A percentile compares a stretch with the other conserved stretches of the same genome.
These are phyloP conservation scores for Benincasa hispida DNA, from an alignment of 306 rosid species.

Conservation along the genomic window DNA sequence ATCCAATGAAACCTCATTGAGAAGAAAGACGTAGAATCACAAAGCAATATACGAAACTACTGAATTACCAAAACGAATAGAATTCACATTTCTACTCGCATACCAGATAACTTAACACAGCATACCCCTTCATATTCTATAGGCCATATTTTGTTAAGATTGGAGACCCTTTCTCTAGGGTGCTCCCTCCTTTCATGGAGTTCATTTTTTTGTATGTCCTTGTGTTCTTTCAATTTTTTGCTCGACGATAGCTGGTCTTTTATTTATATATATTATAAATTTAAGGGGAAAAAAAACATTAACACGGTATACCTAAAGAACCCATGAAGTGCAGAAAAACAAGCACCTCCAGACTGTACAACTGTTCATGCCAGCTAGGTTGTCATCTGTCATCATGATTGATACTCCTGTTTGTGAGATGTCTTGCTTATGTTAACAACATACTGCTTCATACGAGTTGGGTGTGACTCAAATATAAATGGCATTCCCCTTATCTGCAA, in stretches of 20 bases:
- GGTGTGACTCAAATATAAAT: conserved; percentile 63
- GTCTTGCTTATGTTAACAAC: conserved; percentile 27
- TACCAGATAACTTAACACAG: not conserved
- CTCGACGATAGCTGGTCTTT: too few species aligned
- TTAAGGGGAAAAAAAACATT: not conserved
- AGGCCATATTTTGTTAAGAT: too few species aligned
- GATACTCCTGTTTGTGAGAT: conserved; percentile 18
- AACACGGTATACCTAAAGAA: conserved; percentile 10
- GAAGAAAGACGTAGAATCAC: conserved; percentile 2
- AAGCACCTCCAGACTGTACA: conserved; percentile 36
- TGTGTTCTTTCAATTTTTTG: too few species aligned
- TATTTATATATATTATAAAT: too few species aligned
- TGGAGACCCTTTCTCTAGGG: too few species aligned
- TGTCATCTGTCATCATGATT: conserved; percentile 19
- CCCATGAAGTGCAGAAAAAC: conserved; percentile 42
- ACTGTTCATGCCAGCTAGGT: conserved; percentile 16
- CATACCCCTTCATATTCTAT: too few species aligned
- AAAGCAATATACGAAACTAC: not conserved
- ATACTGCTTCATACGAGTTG: conserved; percentile 43
- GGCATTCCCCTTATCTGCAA: conserved; percentile 71
- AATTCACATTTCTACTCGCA: not conserved
- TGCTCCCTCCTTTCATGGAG: too few species aligned
- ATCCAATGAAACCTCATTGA: conserved; percentile 7
- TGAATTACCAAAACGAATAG: not conserved
- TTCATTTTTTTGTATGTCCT: too few species aligned